Evolutionary conservation across 2,329 filamentous ascomycete species (phyloP), one percentile per base, ranked within the genome.

Genomic region (Aspergillus tanneri): DNA sequence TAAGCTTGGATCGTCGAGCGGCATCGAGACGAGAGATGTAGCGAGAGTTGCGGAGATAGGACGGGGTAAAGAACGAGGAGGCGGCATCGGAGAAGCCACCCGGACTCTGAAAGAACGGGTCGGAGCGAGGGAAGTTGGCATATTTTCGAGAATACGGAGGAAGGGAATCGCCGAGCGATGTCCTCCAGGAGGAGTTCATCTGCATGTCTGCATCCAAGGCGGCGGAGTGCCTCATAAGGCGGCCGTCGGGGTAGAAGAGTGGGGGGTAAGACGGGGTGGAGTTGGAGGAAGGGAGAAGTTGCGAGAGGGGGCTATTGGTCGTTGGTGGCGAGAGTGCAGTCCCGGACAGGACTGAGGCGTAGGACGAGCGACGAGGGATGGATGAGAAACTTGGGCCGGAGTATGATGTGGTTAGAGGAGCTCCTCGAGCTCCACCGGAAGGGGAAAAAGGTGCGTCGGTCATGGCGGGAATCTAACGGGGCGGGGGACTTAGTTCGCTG

Each of bases 1-100:
- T 67, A 28, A 81, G 47, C 64, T 81, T 87, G 38, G 80, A 78
- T 65, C 77, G 81, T 66, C 90, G 80, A 48, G 80, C 82, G 52
- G 88, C 84, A 59, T 87, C 83, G 39, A 96, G 77, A 65, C 82
- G 84, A 59, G 86, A 81, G 44, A 92, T 83, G 69, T 96, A 91
- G 61, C 83, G 82, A 11, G 90, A 92, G 30, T 82, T 82, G 57
- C 79, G 77, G 36, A 97, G 79, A 70, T 96, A 96, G 4, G 89
- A 90, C 1, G 92, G 92, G 9, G 85, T 79, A 68, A 96, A 90
- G 75, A 48, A 49, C 11, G 52, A 47, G n/a, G 50, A 60, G 55
- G 56, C 62, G 35, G 32, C 63, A 56, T 53, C 68, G 62, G 47
- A 60, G 59, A 60, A 52, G 36, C 47, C 56, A 24, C 53, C 55